A percentile compares a stretch with the other conserved stretches of the same genome.
These are phyloP conservation scores for Neoascochyta sp. DNA, from an alignment of 2,329 filamentous ascomycete genomes.

Conservation along the genomic window DNA sequence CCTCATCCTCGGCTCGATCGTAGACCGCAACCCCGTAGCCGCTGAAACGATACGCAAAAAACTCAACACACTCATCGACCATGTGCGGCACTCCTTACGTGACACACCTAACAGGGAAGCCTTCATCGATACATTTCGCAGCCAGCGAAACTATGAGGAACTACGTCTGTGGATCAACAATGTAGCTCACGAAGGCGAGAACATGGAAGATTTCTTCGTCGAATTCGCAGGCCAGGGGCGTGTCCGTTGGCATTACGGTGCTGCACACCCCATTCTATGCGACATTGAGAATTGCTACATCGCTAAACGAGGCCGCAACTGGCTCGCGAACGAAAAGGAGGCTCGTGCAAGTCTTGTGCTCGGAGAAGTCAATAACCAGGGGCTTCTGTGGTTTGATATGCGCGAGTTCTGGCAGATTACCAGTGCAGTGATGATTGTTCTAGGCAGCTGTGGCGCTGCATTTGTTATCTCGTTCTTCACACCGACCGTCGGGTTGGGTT, in stretches of 20 bases:
- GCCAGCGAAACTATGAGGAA: constrained; percentile 16
- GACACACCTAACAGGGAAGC: constrained; percentile 22
- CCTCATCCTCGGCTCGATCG: constrained; percentile 44
- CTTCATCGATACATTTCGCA: constrained; percentile 29
- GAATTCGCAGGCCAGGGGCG: constrained; percentile 39
- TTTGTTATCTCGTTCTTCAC: constrained; percentile 45
- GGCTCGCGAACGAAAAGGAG: constrained; percentile 36
- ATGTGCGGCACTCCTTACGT: constrained; percentile 32
- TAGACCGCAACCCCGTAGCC: constrained; percentile 47
- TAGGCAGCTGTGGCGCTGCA: constrained; percentile 36
- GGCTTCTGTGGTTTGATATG: constrained; percentile 43
- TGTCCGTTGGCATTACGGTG: constrained; percentile 40
- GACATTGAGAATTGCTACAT: constrained; percentile 44
- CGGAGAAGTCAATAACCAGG: constrained; percentile 32
- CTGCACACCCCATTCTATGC: constrained; percentile 43
- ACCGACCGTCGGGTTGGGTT: constrained; percentile 47
- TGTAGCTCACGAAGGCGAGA: constrained; percentile 15
- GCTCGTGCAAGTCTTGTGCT: constrained; percentile 36
- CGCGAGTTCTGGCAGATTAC: constrained; percentile 45
- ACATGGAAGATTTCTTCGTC: constrained; percentile 38
- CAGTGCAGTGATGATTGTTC: constrained; percentile 37
- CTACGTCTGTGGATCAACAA: constrained; percentile 23
- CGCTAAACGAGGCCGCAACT: constrained; percentile 37
- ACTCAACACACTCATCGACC: constrained; percentile 41
- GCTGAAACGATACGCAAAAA: constrained; percentile 40